phyloP scores from a whole-genome alignment of 2,329 filamentous ascomycete genomes.

The Trichoderma sp. region DNA sequence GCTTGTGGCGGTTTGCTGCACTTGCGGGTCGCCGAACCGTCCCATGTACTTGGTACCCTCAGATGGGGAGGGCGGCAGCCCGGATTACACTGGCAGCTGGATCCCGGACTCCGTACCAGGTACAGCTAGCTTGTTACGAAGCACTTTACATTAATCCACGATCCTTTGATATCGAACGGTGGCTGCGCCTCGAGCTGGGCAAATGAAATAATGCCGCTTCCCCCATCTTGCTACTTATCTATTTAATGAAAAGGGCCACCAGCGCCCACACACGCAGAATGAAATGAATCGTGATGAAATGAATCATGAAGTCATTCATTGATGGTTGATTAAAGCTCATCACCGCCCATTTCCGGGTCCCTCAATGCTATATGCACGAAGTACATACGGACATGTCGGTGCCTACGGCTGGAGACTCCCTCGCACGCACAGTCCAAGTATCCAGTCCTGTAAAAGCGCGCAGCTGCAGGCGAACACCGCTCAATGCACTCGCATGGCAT shows the following conservation, averaged over 20 bases:
- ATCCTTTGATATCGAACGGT: not conserved
- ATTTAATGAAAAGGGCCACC: not conserved
- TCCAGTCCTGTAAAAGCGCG: not conserved
- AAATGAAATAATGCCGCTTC: constrained; percentile 8
- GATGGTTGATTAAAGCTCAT: not conserved
- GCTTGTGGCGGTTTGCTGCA: not conserved
- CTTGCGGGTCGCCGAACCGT: constrained; percentile 3
- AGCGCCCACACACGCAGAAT: not conserved
- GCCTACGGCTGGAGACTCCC: too few species aligned
- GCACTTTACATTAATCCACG: not conserved
- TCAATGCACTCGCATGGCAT: not conserved
- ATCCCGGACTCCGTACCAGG: constrained; percentile 3
- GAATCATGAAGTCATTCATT: not conserved
- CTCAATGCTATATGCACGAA: too few species aligned
- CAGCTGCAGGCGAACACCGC: constrained; percentile 10
- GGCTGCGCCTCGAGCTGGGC: not conserved
- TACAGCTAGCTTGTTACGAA: not conserved
- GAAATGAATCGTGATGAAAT: constrained; percentile 1
- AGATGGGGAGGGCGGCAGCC: not conserved
- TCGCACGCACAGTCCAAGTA: not conserved
- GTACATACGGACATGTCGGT: too few species aligned
- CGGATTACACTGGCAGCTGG: not conserved
- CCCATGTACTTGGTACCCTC: constrained; percentile 10
- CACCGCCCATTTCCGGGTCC: constrained; percentile 1
- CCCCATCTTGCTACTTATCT: not conserved